These are phyloP conservation scores for Phytophthora cactorum DNA, from an alignment of 352 stramenopile species.

Conservation along the genomic window DNA sequence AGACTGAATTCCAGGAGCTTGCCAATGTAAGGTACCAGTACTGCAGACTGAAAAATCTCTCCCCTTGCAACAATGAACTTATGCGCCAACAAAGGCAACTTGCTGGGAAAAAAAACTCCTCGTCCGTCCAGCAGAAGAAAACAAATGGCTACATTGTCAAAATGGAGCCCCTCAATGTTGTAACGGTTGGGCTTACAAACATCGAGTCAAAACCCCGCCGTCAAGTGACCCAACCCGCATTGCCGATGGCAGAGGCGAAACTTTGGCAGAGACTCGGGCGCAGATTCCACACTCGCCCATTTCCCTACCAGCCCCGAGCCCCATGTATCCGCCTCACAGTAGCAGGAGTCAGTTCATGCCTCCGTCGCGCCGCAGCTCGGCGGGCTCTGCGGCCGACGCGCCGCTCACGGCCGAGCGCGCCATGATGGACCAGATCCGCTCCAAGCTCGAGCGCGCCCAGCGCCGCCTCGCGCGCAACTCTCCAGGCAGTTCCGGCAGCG, in stretches of 20 bases:
- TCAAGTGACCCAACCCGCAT: conserved; percentile 13
- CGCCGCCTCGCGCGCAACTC: conserved; percentile 51
- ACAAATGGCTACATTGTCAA: conserved; percentile 16
- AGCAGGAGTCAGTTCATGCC: conserved; percentile 14
- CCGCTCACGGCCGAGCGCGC: conserved; percentile 62
- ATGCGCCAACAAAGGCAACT: no score
- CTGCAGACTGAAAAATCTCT: background rate
- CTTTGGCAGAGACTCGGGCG: conserved; percentile 2
- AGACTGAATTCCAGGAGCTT: no score
- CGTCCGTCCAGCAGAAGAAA: background rate
- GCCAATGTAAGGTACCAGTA: no score
- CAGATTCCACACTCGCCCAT: conserved; percentile 18
- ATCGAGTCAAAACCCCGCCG: background rate
- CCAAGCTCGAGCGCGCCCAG: conserved; percentile 70
- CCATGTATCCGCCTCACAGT: conserved; percentile 24
- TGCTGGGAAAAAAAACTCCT: no score
- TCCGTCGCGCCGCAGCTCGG: conserved; percentile 10
- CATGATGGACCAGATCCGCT: conserved; percentile 79
- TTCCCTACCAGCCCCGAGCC: background rate
- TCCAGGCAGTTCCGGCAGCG: conserved; percentile 21
- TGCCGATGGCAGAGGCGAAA: conserved; percentile 27
- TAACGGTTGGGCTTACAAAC: conserved; percentile 9
- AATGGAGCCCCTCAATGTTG: background rate
- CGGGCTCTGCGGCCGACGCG: conserved; percentile 11
- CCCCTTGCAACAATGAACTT: background rate